phyloP scores from a whole-genome alignment of 805 yeast species.

The Candida maltosa region DNA sequence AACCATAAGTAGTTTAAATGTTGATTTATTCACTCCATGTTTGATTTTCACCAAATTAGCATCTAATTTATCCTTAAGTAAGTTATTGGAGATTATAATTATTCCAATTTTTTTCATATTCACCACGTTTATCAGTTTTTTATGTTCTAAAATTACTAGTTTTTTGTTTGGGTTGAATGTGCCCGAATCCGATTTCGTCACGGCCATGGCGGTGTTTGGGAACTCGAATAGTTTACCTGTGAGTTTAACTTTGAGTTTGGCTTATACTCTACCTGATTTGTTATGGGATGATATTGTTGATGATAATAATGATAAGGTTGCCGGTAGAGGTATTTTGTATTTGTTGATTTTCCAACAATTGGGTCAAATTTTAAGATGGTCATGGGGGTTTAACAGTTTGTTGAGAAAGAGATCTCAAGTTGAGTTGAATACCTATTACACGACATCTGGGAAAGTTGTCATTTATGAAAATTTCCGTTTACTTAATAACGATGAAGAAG shows the following conservation, averaged over 20 bases:
- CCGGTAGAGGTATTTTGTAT: slow-evolving; percentile 75
- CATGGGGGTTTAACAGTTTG: slow-evolving; percentile 79
- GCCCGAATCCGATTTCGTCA: slow-evolving; percentile 84
- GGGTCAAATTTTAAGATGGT: slow-evolving; percentile 82
- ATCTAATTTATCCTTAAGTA: slow-evolving; percentile 64
- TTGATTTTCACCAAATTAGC: slow-evolving; percentile 82
- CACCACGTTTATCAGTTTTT: slow-evolving; percentile 72
- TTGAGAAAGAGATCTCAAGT: slow-evolving; percentile 48
- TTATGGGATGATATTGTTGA: slow-evolving; percentile 71
- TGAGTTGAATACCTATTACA: slow-evolving; percentile 25
- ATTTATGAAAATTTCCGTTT: slow-evolving; percentile 5
- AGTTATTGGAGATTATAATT: slow-evolving; percentile 73
- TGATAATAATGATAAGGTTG: slow-evolving; percentile 67
- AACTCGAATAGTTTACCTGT: slow-evolving; percentile 95
- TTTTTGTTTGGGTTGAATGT: slow-evolving; percentile 54
- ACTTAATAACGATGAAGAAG: background rate
- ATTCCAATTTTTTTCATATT: slow-evolving; percentile 84
- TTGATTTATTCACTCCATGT: slow-evolving; percentile 92
- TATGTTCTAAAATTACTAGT: slow-evolving; percentile 58
- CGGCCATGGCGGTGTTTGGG: slow-evolving; percentile 96
- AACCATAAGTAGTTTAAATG: slow-evolving; percentile 72
- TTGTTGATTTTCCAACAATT: slow-evolving; percentile 75
- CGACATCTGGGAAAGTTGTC: slow-evolving; percentile 8
- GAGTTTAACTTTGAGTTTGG: slow-evolving; percentile 75
- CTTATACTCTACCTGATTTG: slow-evolving; percentile 71